Base-by-base conservation (phyloP, 2,329 filamentous ascomycete genomes). In the Sclerotinia glacialis region DNA sequence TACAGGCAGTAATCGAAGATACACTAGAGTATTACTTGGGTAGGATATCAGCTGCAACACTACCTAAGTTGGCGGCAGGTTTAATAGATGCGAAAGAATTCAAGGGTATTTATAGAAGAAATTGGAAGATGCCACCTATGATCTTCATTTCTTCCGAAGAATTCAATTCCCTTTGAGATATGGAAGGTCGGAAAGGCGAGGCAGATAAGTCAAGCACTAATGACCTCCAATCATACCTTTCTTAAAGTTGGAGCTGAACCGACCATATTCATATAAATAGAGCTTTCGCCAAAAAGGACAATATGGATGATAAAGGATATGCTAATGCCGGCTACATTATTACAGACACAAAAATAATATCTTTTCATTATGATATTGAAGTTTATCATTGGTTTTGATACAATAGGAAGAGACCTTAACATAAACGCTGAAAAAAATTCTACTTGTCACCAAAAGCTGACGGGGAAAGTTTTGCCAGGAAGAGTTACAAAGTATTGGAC, bases 11-110 rank as follows among this genome's bases (percentile, higher is more conserved):
- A 4, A 16, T 28, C 3, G 0, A 31, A 3, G 3, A 52, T 18
- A 3, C 6, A 5, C 28, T 31, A 31, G 2, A 1, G 1, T 52
- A 3, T 3, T 52, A 52, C 31, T 21, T 18, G 26, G 0, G 8
- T 3, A 0, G 28, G 0, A 21, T 3, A 14, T 8, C 1, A 2
- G 7, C 0, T 8, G 3, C 14, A 52, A 11, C 23, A 16, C 0
- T 11, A 4, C 0, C 9, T 18, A 1, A 5, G 16, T 40, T 6
- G 16, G 37, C 12, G 26, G 7, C 12, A 31, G 12, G 42, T 40
- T 18, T 23, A 14, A 42, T 5, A 14, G 53, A 55, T 26, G 2
- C 42, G 2, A 40, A 3, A n/a, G 5, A 55, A 18, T 5, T 21
- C 7, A 37, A 2, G 34, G 53, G 53, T 42, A 55, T 55, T 11